These are phyloP conservation scores for Hypsizygus marmoreus DNA, from an alignment of 768 basidiomycete species.

Conservation along the genomic window DNA sequence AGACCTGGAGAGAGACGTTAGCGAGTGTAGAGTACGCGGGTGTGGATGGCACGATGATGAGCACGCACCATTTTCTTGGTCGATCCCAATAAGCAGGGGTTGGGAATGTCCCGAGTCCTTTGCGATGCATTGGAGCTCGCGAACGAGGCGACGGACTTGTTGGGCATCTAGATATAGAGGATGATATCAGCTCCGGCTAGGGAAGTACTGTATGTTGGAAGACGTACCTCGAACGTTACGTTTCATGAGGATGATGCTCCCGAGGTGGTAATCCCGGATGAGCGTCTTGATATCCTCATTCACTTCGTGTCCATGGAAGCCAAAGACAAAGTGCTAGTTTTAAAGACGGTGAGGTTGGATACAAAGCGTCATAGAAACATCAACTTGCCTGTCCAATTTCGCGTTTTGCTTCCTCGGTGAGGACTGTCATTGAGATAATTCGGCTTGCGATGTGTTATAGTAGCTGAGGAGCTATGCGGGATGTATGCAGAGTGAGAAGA, in stretches of 20 bases:
- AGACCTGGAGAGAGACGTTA: conserved; percentile 60
- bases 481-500: too few relatives aligned
- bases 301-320: conserved; percentile 61
- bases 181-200: not conserved
- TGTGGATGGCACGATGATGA: not conserved
- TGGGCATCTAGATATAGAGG: conserved; percentile 41
- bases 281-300: conserved; percentile 54
- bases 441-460: too few relatives aligned
- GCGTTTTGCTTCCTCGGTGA: conserved; percentile 40
- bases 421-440: conserved; percentile 6
- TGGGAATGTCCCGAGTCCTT: conserved; percentile 53
- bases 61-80: conserved; percentile 68
- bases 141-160: conserved; percentile 51
- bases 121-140: conserved; percentile 55
- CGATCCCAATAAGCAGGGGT: conserved; percentile 68
- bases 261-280: conserved; percentile 64
- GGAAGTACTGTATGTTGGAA: not conserved
- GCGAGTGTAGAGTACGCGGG: not conserved
- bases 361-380: not conserved
- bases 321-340: conserved; percentile 67
- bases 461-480: too few relatives aligned
- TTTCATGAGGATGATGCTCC: conserved; percentile 71
- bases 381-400: conserved; percentile 48
- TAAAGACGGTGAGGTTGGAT: not conserved
- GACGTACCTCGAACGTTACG: conserved; percentile 58